phyloP scores from a whole-genome alignment of 306 rosid genomes.

The Gastrolobium bilobum region DNA sequence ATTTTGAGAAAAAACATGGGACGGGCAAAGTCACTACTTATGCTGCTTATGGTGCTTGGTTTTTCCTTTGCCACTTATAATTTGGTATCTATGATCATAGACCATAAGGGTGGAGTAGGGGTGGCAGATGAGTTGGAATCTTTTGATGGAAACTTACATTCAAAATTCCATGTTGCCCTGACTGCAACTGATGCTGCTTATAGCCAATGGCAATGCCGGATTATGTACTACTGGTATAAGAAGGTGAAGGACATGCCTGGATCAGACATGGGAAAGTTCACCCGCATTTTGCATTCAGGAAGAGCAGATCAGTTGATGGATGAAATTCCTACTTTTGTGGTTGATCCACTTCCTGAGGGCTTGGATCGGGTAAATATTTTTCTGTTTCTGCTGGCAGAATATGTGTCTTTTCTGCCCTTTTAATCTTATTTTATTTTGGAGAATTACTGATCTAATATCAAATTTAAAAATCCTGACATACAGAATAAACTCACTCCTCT shows the following conservation, averaged over 20 bases:
- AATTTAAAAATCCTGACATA: conserved; percentile 23
- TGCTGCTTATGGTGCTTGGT: conserved; percentile 75
- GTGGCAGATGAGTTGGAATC: conserved; percentile 50
- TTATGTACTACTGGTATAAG: conserved; percentile 94
- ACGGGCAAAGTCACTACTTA: conserved; percentile 65
- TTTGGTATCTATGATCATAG: conserved; percentile 65
- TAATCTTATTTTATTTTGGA: background rate
- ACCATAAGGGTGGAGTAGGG: conserved; percentile 60
- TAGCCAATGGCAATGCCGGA: conserved; percentile 96
- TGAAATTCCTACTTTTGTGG: conserved; percentile 87
- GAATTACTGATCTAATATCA: conserved; percentile 25
- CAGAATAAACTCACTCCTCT: background rate
- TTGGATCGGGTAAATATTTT: conserved; percentile 78
- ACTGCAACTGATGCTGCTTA: conserved; percentile 94
- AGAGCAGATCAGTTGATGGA: conserved; percentile 74
- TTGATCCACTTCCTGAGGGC: conserved; percentile 94
- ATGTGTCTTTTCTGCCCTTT: background rate
- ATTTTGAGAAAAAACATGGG: conserved; percentile 74
- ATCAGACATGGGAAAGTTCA: conserved; percentile 90
- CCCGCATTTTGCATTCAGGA: conserved; percentile 87
- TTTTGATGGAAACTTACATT: conserved; percentile 42
- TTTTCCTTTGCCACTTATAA: conserved; percentile 79
- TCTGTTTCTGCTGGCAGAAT: conserved; percentile 36
- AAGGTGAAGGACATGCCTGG: conserved; percentile 81
- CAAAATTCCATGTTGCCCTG: conserved; percentile 78